Percentiles rank a stretch among this genome's conserved stretches.
Evolutionary conservation across 306 rosid genomes (phyloP).

Genomic region (Glycine latifolia): DNA sequence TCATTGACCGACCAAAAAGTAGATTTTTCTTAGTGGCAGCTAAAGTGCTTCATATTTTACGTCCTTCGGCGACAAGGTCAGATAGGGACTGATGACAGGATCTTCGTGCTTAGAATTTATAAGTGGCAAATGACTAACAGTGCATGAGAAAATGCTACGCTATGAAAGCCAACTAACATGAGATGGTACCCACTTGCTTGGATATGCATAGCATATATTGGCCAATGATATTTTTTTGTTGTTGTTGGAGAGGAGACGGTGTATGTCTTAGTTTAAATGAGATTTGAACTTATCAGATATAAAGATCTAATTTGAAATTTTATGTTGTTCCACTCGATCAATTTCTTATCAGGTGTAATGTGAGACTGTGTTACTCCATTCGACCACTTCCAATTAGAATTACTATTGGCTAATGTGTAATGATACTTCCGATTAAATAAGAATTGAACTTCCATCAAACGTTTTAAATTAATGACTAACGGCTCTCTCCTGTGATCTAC

Average conservation of each 20-base stretch:
- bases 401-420: too few species aligned
- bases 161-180: slow-evolving; percentile 21
- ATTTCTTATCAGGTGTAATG: too few species aligned
- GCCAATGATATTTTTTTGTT: background rate
- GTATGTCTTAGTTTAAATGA: background rate
- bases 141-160: slow-evolving; percentile 13
- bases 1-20: slow-evolving; percentile 28
- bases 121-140: slow-evolving; percentile 41
- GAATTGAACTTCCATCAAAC: too few species aligned
- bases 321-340: too few species aligned
- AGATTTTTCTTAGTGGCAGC: background rate
- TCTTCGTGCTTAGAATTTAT: slow-evolving; percentile 13
- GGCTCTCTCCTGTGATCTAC: too few species aligned
- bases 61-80: background rate
- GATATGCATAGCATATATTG: background rate
- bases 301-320: too few species aligned
- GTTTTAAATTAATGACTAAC: too few species aligned
- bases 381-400: too few species aligned
- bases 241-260: background rate
- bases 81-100: slow-evolving; percentile 11
- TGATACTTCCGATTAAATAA: too few species aligned
- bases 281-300: too few species aligned
- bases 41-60: slow-evolving; percentile 14
- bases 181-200: background rate
- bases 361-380: too few species aligned